A percentile compares a stretch with the other conserved stretches of the same genome.
Evolutionary conservation across 129 eudicot species (phyloP).

Genomic region (Saussurea involucrata): DNA sequence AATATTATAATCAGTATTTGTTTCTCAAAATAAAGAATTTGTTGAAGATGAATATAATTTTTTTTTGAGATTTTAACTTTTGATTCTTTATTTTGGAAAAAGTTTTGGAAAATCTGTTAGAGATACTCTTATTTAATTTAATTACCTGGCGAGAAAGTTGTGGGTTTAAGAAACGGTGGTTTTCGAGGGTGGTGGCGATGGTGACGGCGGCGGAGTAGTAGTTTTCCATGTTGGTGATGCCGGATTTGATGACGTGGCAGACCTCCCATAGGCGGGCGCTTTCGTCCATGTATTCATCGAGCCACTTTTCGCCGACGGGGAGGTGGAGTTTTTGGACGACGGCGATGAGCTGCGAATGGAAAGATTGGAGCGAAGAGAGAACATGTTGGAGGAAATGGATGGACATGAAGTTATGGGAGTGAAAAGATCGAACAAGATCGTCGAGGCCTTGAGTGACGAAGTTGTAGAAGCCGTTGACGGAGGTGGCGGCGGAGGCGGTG

Average conservation of each 20-base stretch:
- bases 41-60: too few species aligned
- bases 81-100: too few species aligned
- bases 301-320: conserved; percentile 75
- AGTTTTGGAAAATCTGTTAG: too few species aligned
- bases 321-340: conserved; percentile 64
- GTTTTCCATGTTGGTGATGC: conserved; percentile 55
- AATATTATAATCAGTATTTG: too few species aligned
- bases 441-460: conserved; percentile 56
- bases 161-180: conserved; percentile 43
- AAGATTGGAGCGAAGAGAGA: conserved; percentile 54
- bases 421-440: conserved; percentile 53
- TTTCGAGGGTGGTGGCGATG: conserved; percentile 55
- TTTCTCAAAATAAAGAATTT: too few species aligned
- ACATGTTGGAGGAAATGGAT: conserved; percentile 61
- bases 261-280: conserved; percentile 72
- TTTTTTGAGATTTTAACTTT: too few species aligned
- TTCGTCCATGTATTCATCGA: conserved; percentile 76
- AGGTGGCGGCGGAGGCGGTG: conserved; percentile 32
- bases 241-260: conserved; percentile 65
- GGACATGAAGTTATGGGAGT: conserved; percentile 64
- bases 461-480: conserved; percentile 67
- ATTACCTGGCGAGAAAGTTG: conserved; percentile 61
- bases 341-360: conserved; percentile 56
- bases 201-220: conserved; percentile 53
- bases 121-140: too few species aligned